A percentile compares a stretch with the other conserved stretches of the same genome.
These are phyloP conservation scores for Aspergillaceae sp. DNA, from an alignment of 2,329 filamentous ascomycete species.

Conservation along the genomic window DNA sequence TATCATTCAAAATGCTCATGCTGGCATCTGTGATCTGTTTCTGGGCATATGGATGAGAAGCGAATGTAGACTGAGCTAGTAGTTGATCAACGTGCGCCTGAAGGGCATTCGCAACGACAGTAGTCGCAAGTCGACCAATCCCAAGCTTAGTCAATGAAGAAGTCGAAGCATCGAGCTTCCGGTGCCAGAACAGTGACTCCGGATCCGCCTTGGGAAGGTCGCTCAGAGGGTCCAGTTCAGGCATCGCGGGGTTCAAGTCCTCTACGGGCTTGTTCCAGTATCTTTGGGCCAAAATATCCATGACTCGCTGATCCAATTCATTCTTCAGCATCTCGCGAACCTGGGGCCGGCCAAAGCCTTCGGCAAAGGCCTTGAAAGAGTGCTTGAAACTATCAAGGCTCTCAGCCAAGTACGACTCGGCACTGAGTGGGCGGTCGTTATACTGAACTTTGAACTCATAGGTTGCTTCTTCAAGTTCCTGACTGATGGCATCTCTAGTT, in stretches of 20 bases:
- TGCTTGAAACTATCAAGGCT: conserved; percentile 96
- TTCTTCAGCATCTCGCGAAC: conserved; percentile 84
- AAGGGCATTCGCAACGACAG: conserved; percentile 78
- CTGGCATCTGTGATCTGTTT: conserved; percentile 90
- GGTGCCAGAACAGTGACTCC: conserved; percentile 81
- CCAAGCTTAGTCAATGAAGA: conserved; percentile 89
- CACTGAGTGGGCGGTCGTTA: conserved; percentile 88
- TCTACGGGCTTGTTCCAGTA: conserved; percentile 96
- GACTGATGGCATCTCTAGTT: conserved; percentile 84
- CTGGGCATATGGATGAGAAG: conserved; percentile 81
- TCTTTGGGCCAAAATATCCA: conserved; percentile 82
- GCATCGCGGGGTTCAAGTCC: conserved; percentile 60
- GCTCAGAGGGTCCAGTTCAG: conserved; percentile 63
- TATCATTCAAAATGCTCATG: conserved; percentile 79
- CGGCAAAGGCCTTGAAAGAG: conserved; percentile 88
- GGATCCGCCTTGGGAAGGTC: conserved; percentile 79
- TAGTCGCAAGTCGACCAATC: conserved; percentile 85
- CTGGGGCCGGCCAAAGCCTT: conserved; percentile 79
- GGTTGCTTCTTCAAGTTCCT: conserved; percentile 90
- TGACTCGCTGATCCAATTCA: conserved; percentile 86
- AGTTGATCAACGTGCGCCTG: conserved; percentile 75
- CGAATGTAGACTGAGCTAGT: conserved; percentile 72
- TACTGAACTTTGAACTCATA: conserved; percentile 99
- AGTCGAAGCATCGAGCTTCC: conserved; percentile 86
- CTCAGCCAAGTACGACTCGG: conserved; percentile 93